Base-by-base conservation (phyloP, 441 rosid genomes). In the Erodium chrysanthum region DNA sequence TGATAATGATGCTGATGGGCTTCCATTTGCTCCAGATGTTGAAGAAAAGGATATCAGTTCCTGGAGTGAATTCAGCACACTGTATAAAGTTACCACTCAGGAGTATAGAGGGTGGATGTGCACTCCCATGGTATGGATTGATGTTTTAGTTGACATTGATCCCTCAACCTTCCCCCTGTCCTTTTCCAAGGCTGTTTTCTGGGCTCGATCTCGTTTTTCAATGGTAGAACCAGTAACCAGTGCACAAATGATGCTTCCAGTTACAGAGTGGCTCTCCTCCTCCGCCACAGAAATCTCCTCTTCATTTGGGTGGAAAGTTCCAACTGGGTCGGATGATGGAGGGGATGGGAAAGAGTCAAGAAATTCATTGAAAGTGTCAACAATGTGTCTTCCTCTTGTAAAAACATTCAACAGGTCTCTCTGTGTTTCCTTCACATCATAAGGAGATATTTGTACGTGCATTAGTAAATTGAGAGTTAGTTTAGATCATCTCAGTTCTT, bases 281-380 rank as follows among this genome's bases (percentile, higher is more conserved):
- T 83, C 80, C 69, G 86, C 88, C 52, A 64, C 81, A 42, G 97
- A 92, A 80, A 78, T 95, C 77, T 86, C 90, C 68, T 52, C 79
- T 74, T 75, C 98, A 17, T 88, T 95, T 83, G 98, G 85, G 69
- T 95, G 99, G 99, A 92, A 86, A 78, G 76, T 84, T 73, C 97
- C 98, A 67, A 84, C 92, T 46, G 99, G 99, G 46, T 87, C 84
- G 83, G 93, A 95, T 84, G 99, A 95, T 63, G 97, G 99, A 54
- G 97, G 86, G 18, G 85, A 77, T 72, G 89, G 87, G 67, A 85
- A 85, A 76, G 85, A 78, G 80, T 88, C 95, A 64, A 92, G 86
- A 79, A 95, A 95, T 77, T 84, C 99, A 0, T 78, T 95, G 76
- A 78, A 82, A 78, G 91, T 88, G 77, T 85, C 92, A 64, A 77